Base-by-base conservation (phyloP, 2,329 filamentous ascomycete species). In the Penicillium sp. region DNA sequence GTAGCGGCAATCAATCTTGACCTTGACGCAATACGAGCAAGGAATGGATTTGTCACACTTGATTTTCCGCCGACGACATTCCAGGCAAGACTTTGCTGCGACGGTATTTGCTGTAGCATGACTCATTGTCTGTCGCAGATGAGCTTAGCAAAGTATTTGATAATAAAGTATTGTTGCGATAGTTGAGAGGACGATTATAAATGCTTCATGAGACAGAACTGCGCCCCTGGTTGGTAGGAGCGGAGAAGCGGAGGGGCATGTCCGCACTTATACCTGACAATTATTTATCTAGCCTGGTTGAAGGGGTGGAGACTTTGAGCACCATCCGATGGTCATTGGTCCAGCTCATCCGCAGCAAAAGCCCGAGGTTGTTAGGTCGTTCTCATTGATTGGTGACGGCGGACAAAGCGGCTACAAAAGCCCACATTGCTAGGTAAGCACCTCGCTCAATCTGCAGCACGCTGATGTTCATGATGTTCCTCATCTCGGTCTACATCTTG, bases 21-120 rank as follows among this genome's bases (percentile, higher is more conserved):
- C 67, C 58, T 76, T 81, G 37, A 70, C 54, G 24, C 67, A 69
- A 52, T 69, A 68, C n/a, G 60, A 60, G 54, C 69, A 71, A 14
- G 68, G 68, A 4, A 62, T 46, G 13, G 51, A 60, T 36, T 62
- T 61, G 46, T 70, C 64, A 43, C 67, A 69, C 58, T 63, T 65
- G 51, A 71, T 69, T 52, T 69, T 69, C 16, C 69, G 65, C 4
- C 68, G 67, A 10, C 65, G 62, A 46, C 69, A 70, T 33, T 69
- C 67, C 3, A 67, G 27, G 24, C 67, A 69, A 2, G 43, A 46
- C 27, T 46, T 46, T n/a, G 43, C 22, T n/a, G 43, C 43, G 16
- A n/a, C 14, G 13, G 43, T 7, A 9, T 31, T 46, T 1, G 14
- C 27, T n/a, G 7, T 0, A 46, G 14, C 43, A n/a, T 46, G 43